Percentiles rank a stretch among this genome's conserved stretches.
Evolutionary conservation across 2,329 filamentous ascomycete genomes (phyloP).

Genomic region (Cordyceps militaris): DNA sequence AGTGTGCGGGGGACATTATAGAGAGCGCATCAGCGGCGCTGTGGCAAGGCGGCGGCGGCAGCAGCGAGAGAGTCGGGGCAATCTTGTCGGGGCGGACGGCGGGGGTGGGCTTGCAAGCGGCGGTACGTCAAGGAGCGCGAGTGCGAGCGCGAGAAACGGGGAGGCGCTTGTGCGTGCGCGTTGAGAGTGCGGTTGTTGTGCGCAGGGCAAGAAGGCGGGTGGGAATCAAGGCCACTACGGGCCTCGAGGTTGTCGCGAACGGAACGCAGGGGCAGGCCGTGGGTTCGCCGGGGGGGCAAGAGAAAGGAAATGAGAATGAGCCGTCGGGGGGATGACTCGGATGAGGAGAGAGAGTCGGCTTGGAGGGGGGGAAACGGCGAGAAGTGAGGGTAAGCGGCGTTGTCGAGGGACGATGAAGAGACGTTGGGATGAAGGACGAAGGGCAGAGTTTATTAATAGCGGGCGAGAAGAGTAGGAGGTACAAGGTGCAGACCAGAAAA

Average conservation of each 20-base stretch:
- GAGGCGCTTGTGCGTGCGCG: background rate
- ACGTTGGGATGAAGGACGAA: conserved; percentile 1
- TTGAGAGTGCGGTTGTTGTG: background rate
- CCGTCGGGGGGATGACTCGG: background rate
- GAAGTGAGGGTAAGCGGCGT: background rate
- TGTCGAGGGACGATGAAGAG: background rate
- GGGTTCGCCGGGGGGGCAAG: background rate
- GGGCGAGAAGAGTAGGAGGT: background rate
- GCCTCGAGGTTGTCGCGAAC: background rate
- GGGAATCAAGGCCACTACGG: background rate
- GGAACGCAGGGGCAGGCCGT: background rate
- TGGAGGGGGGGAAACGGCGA: background rate
- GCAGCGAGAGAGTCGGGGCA: background rate
- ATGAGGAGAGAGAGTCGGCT: background rate
- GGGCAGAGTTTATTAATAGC: background rate
- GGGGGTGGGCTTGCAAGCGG: background rate
- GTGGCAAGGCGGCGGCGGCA: background rate
- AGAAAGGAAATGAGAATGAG: background rate
- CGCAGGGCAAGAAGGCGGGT: background rate
- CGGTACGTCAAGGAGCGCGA: background rate
- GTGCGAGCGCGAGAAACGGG: background rate
- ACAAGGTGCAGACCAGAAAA: background rate
- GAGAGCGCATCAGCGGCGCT: conserved; percentile 7
- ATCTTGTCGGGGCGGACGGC: background rate
- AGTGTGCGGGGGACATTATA: conserved; percentile 9